Conservation (phyloP, 2,329 filamentous ascomycete genomes). For the Lizonia empirigonia region DNA sequence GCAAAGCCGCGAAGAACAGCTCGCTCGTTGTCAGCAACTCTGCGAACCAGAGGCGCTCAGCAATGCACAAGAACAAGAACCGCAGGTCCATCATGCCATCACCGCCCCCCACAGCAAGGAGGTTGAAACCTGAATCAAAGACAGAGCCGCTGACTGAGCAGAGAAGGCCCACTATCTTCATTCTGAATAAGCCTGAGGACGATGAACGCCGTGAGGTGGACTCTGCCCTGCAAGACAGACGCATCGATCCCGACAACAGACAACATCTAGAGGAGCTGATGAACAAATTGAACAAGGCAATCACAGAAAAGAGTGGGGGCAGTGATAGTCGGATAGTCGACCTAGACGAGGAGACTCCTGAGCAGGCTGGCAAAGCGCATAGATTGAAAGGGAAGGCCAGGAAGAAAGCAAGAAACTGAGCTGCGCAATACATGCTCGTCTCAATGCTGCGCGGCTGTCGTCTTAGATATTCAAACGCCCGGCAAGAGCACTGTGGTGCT, state of each 20-base stretch:
- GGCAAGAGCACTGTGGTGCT: background rate
- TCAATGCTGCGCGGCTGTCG: no score
- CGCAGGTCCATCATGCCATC: constrained; percentile 12
- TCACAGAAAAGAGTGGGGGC: background rate
- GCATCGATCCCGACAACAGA: constrained; percentile 1
- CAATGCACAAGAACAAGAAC: constrained; percentile 10
- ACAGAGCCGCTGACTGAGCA: background rate
- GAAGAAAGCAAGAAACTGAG: background rate
- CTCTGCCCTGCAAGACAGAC: background rate
- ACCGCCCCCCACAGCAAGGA: constrained; percentile 1
- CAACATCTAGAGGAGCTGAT: constrained; percentile 3
- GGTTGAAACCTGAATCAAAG: background rate
- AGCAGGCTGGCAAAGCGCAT: background rate
- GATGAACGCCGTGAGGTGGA: constrained; percentile 4
- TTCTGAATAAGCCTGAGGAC: background rate
- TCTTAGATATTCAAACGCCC: no score
- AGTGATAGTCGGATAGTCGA: background rate
- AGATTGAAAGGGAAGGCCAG: constrained; percentile 13
- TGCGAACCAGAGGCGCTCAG: constrained; percentile 7
- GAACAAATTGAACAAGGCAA: background rate
- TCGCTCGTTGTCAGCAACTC: constrained; percentile 7
- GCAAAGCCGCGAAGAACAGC: background rate
- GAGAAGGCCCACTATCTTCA: background rate
- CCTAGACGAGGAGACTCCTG: background rate
- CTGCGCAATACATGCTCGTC: background rate